Conservation (phyloP, 352 stramenopile species). For the Phytophthora hibernalis region DNA sequence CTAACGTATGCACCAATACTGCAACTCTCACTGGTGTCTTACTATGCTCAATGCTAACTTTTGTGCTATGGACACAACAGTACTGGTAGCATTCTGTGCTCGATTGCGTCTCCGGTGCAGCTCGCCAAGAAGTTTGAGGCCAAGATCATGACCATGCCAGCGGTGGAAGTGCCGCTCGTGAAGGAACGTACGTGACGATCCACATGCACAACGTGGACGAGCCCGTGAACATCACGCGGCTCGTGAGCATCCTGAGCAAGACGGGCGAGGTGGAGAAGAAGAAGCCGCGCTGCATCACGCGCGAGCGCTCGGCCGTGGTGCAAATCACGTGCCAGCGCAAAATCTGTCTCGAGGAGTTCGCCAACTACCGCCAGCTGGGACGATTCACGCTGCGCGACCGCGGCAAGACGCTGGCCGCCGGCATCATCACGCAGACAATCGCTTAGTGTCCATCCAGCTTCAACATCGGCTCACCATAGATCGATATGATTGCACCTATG, state of each 20-base stretch:
- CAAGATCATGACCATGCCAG: slow-evolving; percentile 92
- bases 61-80: slow-evolving; percentile 38
- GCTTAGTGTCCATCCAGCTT: slow-evolving; percentile 44
- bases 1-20: slow-evolving; percentile 52
- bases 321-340: slow-evolving; percentile 82
- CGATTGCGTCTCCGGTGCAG: slow-evolving; percentile 76
- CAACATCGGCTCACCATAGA: background rate
- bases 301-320: slow-evolving; percentile 83
- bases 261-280: slow-evolving; percentile 81
- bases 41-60: slow-evolving; percentile 10
- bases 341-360: slow-evolving; percentile 85
- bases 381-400: slow-evolving; percentile 87
- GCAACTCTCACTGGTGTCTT: background rate
- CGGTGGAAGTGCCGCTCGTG: slow-evolving; percentile 85
- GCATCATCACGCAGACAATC: slow-evolving; percentile 87
- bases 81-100: slow-evolving; percentile 87
- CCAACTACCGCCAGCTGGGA: slow-evolving; percentile 81
- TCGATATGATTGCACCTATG: background rate
- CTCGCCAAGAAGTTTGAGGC: slow-evolving; percentile 82
- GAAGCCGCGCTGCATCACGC: slow-evolving; percentile 88
- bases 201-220: slow-evolving; percentile 91
- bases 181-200: slow-evolving; percentile 85
- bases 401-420: slow-evolving; percentile 82
- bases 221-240: slow-evolving; percentile 77
- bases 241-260: slow-evolving; percentile 81